phyloP scores from a whole-genome alignment of 2,329 filamentous ascomycete species.

The Aspergillus uvarum region DNA sequence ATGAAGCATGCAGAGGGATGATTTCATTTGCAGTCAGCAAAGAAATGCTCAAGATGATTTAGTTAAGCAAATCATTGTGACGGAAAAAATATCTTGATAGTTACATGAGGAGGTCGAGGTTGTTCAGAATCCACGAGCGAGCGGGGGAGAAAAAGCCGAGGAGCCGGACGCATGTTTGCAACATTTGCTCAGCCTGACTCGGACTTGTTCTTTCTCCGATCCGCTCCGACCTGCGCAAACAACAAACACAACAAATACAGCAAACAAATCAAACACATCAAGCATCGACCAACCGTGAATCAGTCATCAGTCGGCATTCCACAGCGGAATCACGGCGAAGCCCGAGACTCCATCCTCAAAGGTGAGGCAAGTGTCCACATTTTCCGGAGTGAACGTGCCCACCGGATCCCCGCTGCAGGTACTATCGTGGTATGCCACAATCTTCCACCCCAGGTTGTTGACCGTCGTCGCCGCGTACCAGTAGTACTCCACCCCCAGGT shows the following conservation, averaged over 20 bases:
- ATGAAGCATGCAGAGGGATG: no score
- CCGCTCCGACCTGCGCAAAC: no score
- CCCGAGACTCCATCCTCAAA: neutral
- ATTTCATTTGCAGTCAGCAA: no score
- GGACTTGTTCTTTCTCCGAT: no score
- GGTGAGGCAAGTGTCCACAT: neutral
- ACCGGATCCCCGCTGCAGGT: neutral
- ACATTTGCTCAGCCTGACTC: neutral
- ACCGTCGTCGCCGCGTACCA: neutral
- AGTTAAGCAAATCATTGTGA: fast-evolving
- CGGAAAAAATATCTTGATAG: no score
- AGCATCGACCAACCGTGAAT: neutral
- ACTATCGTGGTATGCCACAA: conserved; percentile 3
- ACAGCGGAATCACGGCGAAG: conserved; percentile 2
- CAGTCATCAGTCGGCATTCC: conserved; percentile 5
- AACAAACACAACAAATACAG: no score
- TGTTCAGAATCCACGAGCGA: no score
- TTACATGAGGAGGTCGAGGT: no score
- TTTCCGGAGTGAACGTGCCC: neutral
- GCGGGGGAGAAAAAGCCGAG: no score
- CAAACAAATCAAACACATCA: no score
- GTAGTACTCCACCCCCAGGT: no score
- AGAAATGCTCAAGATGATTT: no score
- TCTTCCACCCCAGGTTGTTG: conserved; percentile 12
- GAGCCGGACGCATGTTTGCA: neutral